phyloP scores from a whole-genome alignment of 352 stramenopile genomes.

The Pythium dissotocum region DNA sequence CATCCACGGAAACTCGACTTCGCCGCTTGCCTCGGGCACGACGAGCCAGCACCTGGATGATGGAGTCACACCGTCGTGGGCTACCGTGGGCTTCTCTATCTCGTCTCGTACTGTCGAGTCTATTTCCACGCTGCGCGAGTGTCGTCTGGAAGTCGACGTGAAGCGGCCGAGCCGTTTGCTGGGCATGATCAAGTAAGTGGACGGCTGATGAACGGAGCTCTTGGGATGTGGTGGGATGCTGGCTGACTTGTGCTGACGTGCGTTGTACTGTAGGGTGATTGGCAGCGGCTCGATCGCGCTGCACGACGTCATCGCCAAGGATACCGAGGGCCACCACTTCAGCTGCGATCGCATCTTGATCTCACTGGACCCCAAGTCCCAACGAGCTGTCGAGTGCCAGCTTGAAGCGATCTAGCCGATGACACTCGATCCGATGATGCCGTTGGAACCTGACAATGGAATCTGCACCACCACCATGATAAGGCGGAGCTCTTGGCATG shows the following conservation, averaged over 20 bases:
- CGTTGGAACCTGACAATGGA: no score
- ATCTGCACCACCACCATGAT: no score
- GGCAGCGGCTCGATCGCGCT: slow-evolving; percentile 6
- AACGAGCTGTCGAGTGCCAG: neutral
- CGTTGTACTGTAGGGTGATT: slow-evolving; percentile 7
- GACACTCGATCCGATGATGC: no score
- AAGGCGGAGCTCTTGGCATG: no score
- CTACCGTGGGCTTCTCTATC: neutral
- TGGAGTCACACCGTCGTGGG: slow-evolving; percentile 10
- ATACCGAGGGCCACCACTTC: slow-evolving; percentile 5
- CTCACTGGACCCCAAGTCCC: slow-evolving; percentile 9
- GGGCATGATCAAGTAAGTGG: slow-evolving; percentile 18
- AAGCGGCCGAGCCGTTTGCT: slow-evolving; percentile 12
- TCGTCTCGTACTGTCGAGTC: slow-evolving; percentile 1
- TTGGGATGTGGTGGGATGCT: no score
- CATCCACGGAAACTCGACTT: neutral
- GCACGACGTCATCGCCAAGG: slow-evolving; percentile 5
- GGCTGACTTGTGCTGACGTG: slow-evolving; percentile 1
- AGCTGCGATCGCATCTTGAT: slow-evolving; percentile 17
- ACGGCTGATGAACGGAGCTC: no score
- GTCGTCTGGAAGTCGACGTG: slow-evolving; percentile 9
- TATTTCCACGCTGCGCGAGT: slow-evolving; percentile 14
- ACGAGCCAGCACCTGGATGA: slow-evolving; percentile 13
- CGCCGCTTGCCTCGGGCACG: slow-evolving; percentile 7
- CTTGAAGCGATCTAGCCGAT: slow-evolving; percentile 6